phyloP scores from a whole-genome alignment of 1,284 basidiomycete species.

The Ustilago sp. region DNA sequence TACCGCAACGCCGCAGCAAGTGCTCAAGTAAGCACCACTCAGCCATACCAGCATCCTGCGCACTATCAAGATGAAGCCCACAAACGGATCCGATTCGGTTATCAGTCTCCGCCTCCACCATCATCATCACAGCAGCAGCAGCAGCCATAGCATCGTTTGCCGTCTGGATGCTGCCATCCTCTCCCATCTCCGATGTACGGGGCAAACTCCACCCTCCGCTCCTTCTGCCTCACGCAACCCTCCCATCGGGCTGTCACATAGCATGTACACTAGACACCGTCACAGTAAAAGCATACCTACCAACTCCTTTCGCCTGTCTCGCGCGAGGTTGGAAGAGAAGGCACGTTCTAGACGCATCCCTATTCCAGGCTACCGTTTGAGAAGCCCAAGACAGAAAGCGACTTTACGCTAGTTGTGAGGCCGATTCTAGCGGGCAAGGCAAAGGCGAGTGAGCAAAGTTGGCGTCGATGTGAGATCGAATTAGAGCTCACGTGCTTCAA shows the following conservation, averaged over 20 bases:
- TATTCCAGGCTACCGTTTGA: too few relatives aligned
- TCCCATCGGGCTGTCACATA: background rate
- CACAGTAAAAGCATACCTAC: background rate
- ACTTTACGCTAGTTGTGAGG: too few relatives aligned
- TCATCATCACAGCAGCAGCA: background rate
- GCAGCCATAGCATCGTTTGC: too few relatives aligned
- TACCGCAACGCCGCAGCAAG: background rate
- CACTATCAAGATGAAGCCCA: slow-evolving; percentile 1
- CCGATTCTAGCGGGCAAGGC: too few relatives aligned
- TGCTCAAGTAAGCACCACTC: background rate
- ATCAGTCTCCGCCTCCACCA: background rate
- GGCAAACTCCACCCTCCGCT: background rate
- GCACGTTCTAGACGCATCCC: background rate
- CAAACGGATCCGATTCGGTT: slow-evolving; percentile 2
- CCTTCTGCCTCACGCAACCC: background rate
- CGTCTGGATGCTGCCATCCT: too few relatives aligned
- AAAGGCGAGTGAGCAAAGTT: too few relatives aligned
- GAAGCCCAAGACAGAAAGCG: too few relatives aligned
- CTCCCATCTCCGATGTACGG: background rate
- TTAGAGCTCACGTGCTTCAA: too few relatives aligned
- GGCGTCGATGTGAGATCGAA: too few relatives aligned
- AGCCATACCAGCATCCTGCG: background rate
- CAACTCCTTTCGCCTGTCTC: too few relatives aligned
- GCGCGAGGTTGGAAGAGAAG: background rate
- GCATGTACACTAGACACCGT: background rate